phyloP scores from a whole-genome alignment of 176 grass and related monocot genomes.

The Aegilops bicornis region DNA sequence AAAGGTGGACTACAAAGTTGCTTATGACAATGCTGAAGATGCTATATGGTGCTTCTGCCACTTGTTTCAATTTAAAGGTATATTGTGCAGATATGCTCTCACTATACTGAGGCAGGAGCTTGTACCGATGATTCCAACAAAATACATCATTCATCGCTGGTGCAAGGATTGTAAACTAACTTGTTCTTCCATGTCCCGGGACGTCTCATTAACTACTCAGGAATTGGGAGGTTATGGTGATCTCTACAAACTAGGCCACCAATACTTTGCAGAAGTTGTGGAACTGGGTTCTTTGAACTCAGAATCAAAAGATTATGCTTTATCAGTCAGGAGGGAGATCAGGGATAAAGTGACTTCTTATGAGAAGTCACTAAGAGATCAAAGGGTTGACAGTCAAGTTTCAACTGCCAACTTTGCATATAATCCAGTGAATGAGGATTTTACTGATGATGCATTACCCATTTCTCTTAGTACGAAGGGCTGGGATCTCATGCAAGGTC shows the following conservation, averaged over 20 bases:
- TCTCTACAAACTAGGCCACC: slow-evolving; percentile 63
- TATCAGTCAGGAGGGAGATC: slow-evolving; percentile 71
- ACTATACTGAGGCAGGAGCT: slow-evolving; percentile 75
- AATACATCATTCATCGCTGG: slow-evolving; percentile 79
- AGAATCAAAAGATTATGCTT: slow-evolving; percentile 68
- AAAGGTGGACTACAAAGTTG: slow-evolving; percentile 69
- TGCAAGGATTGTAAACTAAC: slow-evolving; percentile 81
- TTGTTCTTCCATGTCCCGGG: slow-evolving; percentile 46
- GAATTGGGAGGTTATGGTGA: slow-evolving; percentile 71
- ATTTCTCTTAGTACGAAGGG: slow-evolving; percentile 68
- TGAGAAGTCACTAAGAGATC: slow-evolving; percentile 73
- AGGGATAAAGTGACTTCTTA: slow-evolving; percentile 81
- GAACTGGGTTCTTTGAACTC: slow-evolving; percentile 64
- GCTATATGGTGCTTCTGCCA: slow-evolving; percentile 76
- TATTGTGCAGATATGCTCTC: slow-evolving; percentile 86
- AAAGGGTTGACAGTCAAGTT: slow-evolving; percentile 68
- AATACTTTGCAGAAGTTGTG: slow-evolving; percentile 69
- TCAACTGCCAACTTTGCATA: slow-evolving; percentile 67
- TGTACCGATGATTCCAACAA: slow-evolving; percentile 64
- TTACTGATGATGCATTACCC: slow-evolving; percentile 61
- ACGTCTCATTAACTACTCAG: slow-evolving; percentile 32
- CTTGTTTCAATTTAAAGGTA: slow-evolving; percentile 79
- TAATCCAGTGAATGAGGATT: slow-evolving; percentile 84
- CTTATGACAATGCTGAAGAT: slow-evolving; percentile 74
- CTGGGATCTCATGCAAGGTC: slow-evolving; percentile 67